phyloP scores from a whole-genome alignment of 2,329 filamentous ascomycete species.

The Calonectria honghensis region DNA sequence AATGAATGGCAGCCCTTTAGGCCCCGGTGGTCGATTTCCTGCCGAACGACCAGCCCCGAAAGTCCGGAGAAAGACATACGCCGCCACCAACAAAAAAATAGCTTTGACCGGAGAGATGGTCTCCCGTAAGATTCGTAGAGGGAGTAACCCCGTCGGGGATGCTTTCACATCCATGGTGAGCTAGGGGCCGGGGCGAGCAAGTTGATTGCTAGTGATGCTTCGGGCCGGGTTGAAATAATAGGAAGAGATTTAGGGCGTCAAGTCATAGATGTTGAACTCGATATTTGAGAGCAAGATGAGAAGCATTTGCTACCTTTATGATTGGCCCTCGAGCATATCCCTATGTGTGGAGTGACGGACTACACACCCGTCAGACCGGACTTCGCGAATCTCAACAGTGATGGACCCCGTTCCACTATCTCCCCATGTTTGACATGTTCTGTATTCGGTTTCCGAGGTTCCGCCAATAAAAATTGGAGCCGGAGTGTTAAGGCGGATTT shows the following conservation, averaged over 20 bases:
- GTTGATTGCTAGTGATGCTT: background rate
- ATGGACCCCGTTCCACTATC: background rate
- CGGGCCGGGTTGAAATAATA: background rate
- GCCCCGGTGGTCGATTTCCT: background rate
- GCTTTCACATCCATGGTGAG: background rate
- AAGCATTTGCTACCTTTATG: background rate
- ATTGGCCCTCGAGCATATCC: background rate
- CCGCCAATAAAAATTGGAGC: background rate
- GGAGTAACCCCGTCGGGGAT: background rate
- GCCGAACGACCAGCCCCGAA: background rate
- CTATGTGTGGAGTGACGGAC: background rate
- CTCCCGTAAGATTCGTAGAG: background rate
- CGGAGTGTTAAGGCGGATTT: background rate
- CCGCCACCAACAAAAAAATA: background rate
- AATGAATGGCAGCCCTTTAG: background rate
- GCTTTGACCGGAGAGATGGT: background rate
- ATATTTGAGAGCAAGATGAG: background rate
- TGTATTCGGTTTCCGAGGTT: background rate
- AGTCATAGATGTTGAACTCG: background rate
- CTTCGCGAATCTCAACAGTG: background rate
- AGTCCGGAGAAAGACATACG: slow-evolving; percentile 5
- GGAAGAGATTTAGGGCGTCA: background rate
- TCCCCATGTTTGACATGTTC: no score
- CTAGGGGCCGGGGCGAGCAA: background rate
- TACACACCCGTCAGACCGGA: background rate